Base-by-base conservation (phyloP, 2,329 filamentous ascomycete genomes). In the Xylaria sp. region DNA sequence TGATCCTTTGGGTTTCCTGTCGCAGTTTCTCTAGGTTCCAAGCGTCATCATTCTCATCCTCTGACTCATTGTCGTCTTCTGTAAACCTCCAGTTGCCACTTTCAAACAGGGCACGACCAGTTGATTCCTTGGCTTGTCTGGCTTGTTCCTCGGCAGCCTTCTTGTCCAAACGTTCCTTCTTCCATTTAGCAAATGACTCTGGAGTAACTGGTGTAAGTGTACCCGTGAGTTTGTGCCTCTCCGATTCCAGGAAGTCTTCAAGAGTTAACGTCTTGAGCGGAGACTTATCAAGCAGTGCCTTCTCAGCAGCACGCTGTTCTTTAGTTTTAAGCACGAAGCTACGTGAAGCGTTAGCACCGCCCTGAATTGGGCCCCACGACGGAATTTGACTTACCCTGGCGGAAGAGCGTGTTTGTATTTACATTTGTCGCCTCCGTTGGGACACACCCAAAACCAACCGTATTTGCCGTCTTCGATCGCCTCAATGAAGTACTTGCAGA, bases 391-490 rank as follows among this genome's bases (percentile, higher is more conserved):
- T 78, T 89, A 97, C 93, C 96, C 96, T 78, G 94, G 92, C 75
- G 97, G 96, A 76, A 99, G 86, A 77, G 92, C 94, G 82, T 99
- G 96, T 83, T 92, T 94, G 80, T 99, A 99, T 91, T 96, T 98
- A 92, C 96, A 99, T 82, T 97, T 93, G 79, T 99, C 92, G 72
- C 93, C 95, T 73, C 94, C 94, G 78, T 98, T 98, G 56, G 96
- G 96, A 87, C 96, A 99, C 68, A 90, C 87, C 96, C 96, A 99
- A 83, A 99, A 98, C 96, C 96, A 99, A 71, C 96, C 96, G 78
- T 99, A 99, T 83, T 98, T 99, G 77, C 94, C 93, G 79, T 99
- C 96, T 83, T 99, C 96, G 71, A 99, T 96, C 31, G 96, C 96
- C 75, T 94, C 91, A 79, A 98, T 96, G 80, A 99, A 99, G 86